Percentiles rank a stretch among this genome's conserved stretches.
phyloP scores from a whole-genome alignment of 2,329 filamentous ascomycete species.

The Mycosphaerelloides madeirae region DNA sequence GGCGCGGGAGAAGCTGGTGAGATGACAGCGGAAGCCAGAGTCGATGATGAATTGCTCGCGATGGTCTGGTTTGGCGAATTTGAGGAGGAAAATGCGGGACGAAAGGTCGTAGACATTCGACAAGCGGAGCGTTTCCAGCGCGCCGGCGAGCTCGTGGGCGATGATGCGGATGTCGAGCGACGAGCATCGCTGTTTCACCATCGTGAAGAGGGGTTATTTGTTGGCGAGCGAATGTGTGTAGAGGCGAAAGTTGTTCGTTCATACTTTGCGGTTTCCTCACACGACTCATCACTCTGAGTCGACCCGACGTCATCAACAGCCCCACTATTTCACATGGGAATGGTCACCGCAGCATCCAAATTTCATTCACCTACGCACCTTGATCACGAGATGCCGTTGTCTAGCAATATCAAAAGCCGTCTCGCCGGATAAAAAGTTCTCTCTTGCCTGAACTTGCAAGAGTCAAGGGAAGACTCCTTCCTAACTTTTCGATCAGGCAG shows the following conservation, averaged over 20 bases:
- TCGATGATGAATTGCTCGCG: conserved; percentile 90
- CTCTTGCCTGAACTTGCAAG: too few relatives aligned
- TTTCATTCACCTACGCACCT: too few relatives aligned
- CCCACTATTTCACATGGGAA: too few relatives aligned
- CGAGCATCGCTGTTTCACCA: conserved; percentile 73
- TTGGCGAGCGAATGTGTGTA: neutral
- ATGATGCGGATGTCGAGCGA: conserved; percentile 83
- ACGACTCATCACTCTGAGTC: too few relatives aligned
- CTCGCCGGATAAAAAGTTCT: too few relatives aligned
- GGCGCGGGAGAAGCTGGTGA: conserved; percentile 84
- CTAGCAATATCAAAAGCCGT: too few relatives aligned
- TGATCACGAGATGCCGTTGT: too few relatives aligned
- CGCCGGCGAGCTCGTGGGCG: conserved; percentile 79
- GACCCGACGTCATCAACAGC: too few relatives aligned
- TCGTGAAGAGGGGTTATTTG: neutral
- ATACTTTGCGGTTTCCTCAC: neutral
- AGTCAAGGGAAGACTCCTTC: too few relatives aligned
- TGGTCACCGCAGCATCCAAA: too few relatives aligned
- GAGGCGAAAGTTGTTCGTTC: neutral
- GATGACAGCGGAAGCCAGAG: conserved; percentile 90
- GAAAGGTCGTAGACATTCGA: conserved; percentile 96
- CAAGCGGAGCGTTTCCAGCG: conserved; percentile 72
- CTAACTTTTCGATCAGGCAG: too few relatives aligned
- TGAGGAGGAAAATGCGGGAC: conserved; percentile 90
- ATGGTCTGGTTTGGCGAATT: conserved; percentile 83